Evolutionary conservation across 371 early-diverging fungal genomes (phyloP), one percentile per base, ranked within the genome.

Genomic region (Nosema muscidifuracis): DNA sequence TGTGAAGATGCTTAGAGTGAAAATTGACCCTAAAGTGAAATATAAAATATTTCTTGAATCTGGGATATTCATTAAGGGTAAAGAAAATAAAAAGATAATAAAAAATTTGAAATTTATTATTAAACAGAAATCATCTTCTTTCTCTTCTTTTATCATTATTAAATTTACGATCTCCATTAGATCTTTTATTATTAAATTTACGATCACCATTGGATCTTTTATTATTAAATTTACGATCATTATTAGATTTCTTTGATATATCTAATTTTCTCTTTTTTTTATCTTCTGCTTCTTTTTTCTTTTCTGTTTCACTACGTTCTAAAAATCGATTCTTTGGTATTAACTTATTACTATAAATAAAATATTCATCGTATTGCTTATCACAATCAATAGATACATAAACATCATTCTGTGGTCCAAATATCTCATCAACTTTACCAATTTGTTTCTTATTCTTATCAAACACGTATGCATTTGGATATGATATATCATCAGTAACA

Each of bases 381-480:
- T 65, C 57, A 34, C 73, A 30, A 18, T 55, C 67, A 36, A 81
- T 57, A 30, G 72, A 38, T 6, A 42, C 70, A 72, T 71, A 74
- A 9, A 94, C 90, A 82, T 95, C 92, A 84, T 92, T 93, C 82
- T 95, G 86, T 47, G 93, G 93, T 44, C 98, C 98, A 31, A 95
- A 87, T 73, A 97, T 94, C 84, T 97, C 98, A 76, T 97, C 96
- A n/a, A 97, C 92, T 80, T 94, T 94, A 75, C 98, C 98, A 78
- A 97, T 92, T 82, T 90, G 47, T 65, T 63, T 88, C 86, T 95
- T 94, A 87, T 93, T 92, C 79, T 91, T 89, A 65, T 92, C 86
- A 85, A 87, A 93, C 66, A 97, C 91, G 51, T 93, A 93, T 1
- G 98, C 93, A 82, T 95, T 97, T 86, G 95, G 95, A 86, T 93